Evolutionary conservation across 1,284 basidiomycete genomes (phyloP).

Genomic region (Trametes versicolor): DNA sequence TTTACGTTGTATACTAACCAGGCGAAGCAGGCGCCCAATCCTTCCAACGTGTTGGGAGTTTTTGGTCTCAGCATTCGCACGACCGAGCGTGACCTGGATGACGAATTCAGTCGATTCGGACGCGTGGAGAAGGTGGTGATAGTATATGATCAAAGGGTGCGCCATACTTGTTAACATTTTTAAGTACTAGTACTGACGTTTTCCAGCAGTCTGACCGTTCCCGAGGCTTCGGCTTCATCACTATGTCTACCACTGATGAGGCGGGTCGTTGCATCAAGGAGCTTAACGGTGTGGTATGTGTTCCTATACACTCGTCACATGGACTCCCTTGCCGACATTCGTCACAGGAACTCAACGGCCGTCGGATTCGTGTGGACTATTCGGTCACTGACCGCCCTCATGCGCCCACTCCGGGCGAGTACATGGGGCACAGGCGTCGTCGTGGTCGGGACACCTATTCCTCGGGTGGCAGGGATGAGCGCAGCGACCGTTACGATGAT

Average conservation of each 20-base stretch:
- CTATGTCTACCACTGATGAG: constrained; percentile 89
- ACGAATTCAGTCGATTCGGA: constrained; percentile 91
- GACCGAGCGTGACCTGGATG: constrained; percentile 92
- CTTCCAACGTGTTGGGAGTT: constrained; percentile 92
- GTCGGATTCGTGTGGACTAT: constrained; percentile 96
- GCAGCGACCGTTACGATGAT: constrained; percentile 52
- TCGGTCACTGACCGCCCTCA: constrained; percentile 95
- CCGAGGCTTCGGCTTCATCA: constrained; percentile 97
- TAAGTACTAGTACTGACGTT: constrained; percentile 27
- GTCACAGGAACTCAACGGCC: constrained; percentile 88
- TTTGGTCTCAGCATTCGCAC: constrained; percentile 97
- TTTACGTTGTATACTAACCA: constrained; percentile 48
- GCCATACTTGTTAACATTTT: constrained; percentile 43
- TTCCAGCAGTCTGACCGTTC: constrained; percentile 87
- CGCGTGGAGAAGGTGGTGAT: constrained; percentile 96
- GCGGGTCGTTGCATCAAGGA: constrained; percentile 90
- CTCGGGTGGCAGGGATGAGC: constrained; percentile 47
- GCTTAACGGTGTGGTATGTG: constrained; percentile 89
- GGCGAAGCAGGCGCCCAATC: constrained; percentile 78
- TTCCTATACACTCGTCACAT: neutral
- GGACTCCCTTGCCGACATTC: constrained; percentile 25
- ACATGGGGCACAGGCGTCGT: constrained; percentile 92
- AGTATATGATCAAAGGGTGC: constrained; percentile 97
- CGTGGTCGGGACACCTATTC: constrained; percentile 67
- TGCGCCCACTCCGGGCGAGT: constrained; percentile 96